Evolutionary conservation across 2,329 filamentous ascomycete species (phyloP).

Genomic region (Geosmithia putterillii): DNA sequence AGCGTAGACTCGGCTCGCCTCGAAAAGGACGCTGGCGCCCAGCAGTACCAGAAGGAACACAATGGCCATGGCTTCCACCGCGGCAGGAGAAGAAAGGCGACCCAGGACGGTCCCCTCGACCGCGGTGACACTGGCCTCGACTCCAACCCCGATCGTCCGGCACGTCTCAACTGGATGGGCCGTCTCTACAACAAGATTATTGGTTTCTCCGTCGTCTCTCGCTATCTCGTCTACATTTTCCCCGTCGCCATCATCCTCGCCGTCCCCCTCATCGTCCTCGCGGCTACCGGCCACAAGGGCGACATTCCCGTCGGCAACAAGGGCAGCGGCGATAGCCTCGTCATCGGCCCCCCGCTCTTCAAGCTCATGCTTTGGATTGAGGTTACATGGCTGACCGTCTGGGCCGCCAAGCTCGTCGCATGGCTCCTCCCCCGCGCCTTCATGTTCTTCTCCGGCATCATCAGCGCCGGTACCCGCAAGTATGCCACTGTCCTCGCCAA

Average conservation of each 20-base stretch:
- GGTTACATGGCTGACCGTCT: conserved; percentile 54
- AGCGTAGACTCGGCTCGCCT: conserved; percentile 17
- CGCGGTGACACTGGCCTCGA: conserved; percentile 31
- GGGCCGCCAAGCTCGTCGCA: conserved; percentile 54
- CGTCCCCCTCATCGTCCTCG: conserved; percentile 46
- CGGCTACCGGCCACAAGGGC: conserved; percentile 25
- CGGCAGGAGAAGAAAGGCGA: conserved; percentile 35
- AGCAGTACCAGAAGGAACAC: conserved; percentile 23
- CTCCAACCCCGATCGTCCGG: conserved; percentile 42
- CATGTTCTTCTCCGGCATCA: conserved; percentile 57
- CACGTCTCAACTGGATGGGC: conserved; percentile 52
- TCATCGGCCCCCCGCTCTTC: conserved; percentile 37
- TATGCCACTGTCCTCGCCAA: conserved; percentile 54
- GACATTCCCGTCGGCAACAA: conserved; percentile 22
- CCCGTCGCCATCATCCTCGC: conserved; percentile 51
- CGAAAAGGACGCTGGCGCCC: conserved; percentile 24
- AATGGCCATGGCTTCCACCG: conserved; percentile 20
- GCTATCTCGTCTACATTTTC: conserved; percentile 56
- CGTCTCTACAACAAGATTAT: conserved; percentile 53
- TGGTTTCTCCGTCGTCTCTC: conserved; percentile 48
- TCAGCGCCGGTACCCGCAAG: conserved; percentile 58
- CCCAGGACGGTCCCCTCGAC: conserved; percentile 23
- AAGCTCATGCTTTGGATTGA: conserved; percentile 58
- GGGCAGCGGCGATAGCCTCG: conserved; percentile 2
- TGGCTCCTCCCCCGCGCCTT: conserved; percentile 48